Conservation (phyloP, 768 basidiomycete genomes). For the Erythrobasidium yunnanense region DNA sequence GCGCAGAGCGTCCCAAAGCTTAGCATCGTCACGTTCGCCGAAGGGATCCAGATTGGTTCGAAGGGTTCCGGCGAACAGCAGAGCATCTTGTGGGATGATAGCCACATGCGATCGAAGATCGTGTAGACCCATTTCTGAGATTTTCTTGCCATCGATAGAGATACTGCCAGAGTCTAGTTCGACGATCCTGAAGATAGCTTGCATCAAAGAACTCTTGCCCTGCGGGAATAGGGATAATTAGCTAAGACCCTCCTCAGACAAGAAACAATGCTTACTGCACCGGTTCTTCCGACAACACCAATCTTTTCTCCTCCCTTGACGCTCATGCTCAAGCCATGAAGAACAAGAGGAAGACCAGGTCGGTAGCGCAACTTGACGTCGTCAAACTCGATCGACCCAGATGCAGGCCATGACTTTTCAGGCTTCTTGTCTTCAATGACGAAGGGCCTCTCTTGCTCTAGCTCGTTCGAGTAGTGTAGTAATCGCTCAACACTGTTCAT, state of each 20-base stretch:
- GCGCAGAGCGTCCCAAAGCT: conserved; percentile 76
- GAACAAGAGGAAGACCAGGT: conserved; percentile 72
- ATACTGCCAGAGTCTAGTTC: conserved; percentile 67
- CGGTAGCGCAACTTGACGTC: conserved; percentile 71
- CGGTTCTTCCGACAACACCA: conserved; percentile 68
- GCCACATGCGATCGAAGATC: conserved; percentile 34
- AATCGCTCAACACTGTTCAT: conserved; percentile 65
- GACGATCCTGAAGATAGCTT: conserved; percentile 47
- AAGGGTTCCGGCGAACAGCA: conserved; percentile 60
- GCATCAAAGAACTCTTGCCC: conserved; percentile 25
- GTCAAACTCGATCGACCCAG: conserved; percentile 63
- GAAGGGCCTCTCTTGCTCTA: conserved; percentile 73
- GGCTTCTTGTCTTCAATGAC: conserved; percentile 55
- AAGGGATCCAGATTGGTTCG: conserved; percentile 86
- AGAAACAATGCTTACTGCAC: conserved; percentile 68
- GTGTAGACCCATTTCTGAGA: conserved; percentile 64
- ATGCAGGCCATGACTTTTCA: conserved; percentile 58
- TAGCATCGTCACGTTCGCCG: conserved; percentile 62
- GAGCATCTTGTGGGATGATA: conserved; percentile 39
- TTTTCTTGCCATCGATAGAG: conserved; percentile 68
- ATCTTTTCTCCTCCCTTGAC: conserved; percentile 74
- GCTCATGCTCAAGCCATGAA: conserved; percentile 67
- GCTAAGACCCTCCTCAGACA: neutral
- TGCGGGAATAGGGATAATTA: neutral
- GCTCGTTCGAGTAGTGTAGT: conserved; percentile 62